Base-by-base conservation (phyloP, 208 protist species). In the Crithidia expoeki region DNA sequence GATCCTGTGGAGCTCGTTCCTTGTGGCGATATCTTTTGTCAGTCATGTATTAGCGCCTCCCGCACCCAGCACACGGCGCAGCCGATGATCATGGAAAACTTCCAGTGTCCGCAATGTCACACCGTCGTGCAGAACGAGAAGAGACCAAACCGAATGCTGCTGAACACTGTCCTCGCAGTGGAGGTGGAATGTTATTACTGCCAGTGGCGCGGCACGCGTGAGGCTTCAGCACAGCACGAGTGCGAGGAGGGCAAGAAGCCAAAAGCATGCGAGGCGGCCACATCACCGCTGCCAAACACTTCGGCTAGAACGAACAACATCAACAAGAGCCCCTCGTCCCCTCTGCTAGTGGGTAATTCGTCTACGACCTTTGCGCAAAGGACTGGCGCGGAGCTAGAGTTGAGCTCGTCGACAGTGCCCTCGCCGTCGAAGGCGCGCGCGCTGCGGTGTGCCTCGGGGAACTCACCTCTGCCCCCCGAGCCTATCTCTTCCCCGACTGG, bases 21-120 rank as follows among this genome's bases (percentile, higher is more conserved):
- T 0, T 89, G 84, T 60, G 73, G 78, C 10, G 77, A 89, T 28
- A 86, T 83, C 68, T 93, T 88, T 59, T 96, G 91, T 60, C 19
- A 42, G 19, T 50, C 60, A 19, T 96, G 91, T 69, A 73, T 90
- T 46, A 47, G 46, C 28, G 47, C 40, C 16, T 52, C 71, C 16
- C 63, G 62, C 25, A 28, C 62, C 28, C 25, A 63, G 62, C 71
- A 76, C 55, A 56, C 62, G 17, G 58, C 83, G 5, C 53, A 65
- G 66, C 66, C 51, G 16, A 44, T 84, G 44, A 81, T 68, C 14
- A 67, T 72, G 36, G 83, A 63, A 23, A 69, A 56, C 71, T 69
- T 70, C 23, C 72, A 56, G 50, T 96, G 86, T 62, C 84, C 91
- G 0, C 51, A 86, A 28, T 96, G 91, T 66, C 82, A 88, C 42